Percentiles rank a stretch among this genome's conserved stretches.
Evolutionary conservation across 352 stramenopile species (phyloP).

Genomic region (Pythium diclinum): DNA sequence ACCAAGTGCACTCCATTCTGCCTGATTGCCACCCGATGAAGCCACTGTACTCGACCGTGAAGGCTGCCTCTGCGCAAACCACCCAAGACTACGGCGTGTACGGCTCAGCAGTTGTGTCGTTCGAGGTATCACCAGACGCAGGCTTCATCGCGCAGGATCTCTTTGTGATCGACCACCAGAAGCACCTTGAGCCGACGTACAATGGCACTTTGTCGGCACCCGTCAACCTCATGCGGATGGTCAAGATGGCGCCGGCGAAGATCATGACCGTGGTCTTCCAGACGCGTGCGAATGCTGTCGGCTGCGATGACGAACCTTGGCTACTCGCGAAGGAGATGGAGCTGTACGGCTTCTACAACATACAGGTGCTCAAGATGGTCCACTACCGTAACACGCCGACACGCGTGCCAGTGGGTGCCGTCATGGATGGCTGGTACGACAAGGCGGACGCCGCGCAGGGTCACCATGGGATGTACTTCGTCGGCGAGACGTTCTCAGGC

Average conservation of each 20-base stretch:
- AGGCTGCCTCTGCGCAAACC: not conserved
- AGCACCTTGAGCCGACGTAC: conserved; percentile 4
- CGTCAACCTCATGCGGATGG: conserved; percentile 15
- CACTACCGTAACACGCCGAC: conserved; percentile 8
- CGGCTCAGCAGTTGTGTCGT: conserved; percentile 2
- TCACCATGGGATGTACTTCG: conserved; percentile 12
- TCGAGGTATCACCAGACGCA: not conserved
- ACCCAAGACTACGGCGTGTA: conserved; percentile 4
- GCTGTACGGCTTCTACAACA: conserved; percentile 1
- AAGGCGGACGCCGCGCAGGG: conserved; percentile 15
- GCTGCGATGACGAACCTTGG: not conserved
- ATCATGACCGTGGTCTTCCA: conserved; percentile 15
- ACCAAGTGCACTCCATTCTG: conserved; percentile 8
- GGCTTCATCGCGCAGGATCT: conserved; percentile 9
- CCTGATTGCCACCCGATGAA: conserved; percentile 11
- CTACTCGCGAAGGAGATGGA: not conserved
- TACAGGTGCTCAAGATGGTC: not conserved
- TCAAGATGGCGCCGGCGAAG: conserved; percentile 5
- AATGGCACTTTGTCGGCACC: not conserved
- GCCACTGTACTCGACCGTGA: conserved; percentile 1
- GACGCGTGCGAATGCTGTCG: not conserved
- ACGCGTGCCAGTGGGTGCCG: conserved; percentile 1
- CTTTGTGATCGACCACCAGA: conserved; percentile 18
- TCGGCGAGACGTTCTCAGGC: conserved; percentile 16
- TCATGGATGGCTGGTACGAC: conserved; percentile 12